Conservation (phyloP, 768 basidiomycete genomes). For the Omphalotus guepiniiformis region DNA sequence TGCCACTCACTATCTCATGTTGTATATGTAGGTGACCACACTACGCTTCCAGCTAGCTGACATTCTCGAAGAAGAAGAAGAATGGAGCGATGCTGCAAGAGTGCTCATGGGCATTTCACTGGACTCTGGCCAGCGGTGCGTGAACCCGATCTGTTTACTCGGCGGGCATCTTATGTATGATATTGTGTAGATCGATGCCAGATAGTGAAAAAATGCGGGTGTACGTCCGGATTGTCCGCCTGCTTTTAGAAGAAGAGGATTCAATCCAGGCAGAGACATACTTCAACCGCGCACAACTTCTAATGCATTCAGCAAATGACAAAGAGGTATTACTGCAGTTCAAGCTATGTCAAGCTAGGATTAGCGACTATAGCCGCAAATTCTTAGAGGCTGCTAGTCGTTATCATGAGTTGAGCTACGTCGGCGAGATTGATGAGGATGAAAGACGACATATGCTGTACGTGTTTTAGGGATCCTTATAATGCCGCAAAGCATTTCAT, state of each 20-base stretch:
- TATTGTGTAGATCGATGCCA: conserved; percentile 45
- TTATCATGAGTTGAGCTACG: conserved; percentile 93
- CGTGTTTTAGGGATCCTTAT: conserved; percentile 23
- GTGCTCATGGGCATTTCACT: conserved; percentile 91
- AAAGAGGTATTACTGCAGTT: conserved; percentile 78
- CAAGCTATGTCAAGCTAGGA: conserved; percentile 91
- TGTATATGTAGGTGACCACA: conserved; percentile 59
- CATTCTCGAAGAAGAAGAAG: conserved; percentile 83
- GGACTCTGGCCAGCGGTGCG: conserved; percentile 83
- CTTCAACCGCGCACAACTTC: conserved; percentile 91
- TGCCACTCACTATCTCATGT: conserved; percentile 5
- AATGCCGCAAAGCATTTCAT: background rate
- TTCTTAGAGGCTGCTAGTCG: conserved; percentile 92
- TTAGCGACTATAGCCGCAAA: conserved; percentile 87
- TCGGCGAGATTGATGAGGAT: conserved; percentile 88
- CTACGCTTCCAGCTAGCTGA: conserved; percentile 89
- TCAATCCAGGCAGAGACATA: conserved; percentile 97
- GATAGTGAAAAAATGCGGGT: conserved; percentile 87
- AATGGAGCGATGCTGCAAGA: conserved; percentile 90
- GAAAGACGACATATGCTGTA: conserved; percentile 90
- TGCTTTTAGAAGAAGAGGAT: conserved; percentile 94
- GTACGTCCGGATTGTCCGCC: conserved; percentile 91
- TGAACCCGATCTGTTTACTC: background rate
- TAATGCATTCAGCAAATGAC: conserved; percentile 77
- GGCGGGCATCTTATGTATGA: conserved; percentile 9